phyloP scores from a whole-genome alignment of 176 grass and related monocot species.

The Rhipidocladum racemiflorum region DNA sequence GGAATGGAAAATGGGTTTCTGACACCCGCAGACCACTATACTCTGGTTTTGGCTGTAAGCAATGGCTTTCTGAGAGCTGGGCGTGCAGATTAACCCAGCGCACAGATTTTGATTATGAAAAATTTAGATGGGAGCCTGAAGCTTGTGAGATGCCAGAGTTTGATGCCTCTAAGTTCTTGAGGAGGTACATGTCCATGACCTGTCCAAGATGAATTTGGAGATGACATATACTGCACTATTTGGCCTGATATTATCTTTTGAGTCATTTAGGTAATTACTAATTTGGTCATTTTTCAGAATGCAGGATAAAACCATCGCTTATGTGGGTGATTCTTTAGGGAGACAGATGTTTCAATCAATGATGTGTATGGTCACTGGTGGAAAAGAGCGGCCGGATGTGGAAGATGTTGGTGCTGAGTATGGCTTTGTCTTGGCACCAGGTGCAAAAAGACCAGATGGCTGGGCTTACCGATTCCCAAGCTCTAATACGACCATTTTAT shows the following conservation, averaged over 20 bases:
- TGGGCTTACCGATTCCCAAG: slow-evolving; percentile 79
- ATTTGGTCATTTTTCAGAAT: slow-evolving; percentile 70
- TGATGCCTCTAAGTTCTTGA: slow-evolving; percentile 66
- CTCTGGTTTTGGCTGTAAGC: slow-evolving; percentile 79
- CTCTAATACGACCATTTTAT: slow-evolving; percentile 87
- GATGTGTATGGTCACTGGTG: slow-evolving; percentile 88
- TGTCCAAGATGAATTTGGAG: slow-evolving; percentile 30
- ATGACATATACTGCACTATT: slow-evolving; percentile 11
- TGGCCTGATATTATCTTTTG: slow-evolving; percentile 20
- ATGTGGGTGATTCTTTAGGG: slow-evolving; percentile 88
- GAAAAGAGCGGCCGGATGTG: slow-evolving; percentile 47
- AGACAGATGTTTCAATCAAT: slow-evolving; percentile 93
- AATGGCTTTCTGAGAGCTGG: slow-evolving; percentile 84
- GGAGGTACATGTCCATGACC: slow-evolving; percentile 47
- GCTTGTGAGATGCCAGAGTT: slow-evolving; percentile 68
- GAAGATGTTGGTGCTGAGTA: slow-evolving; percentile 61
- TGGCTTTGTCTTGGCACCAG: slow-evolving; percentile 48
- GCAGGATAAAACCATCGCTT: slow-evolving; percentile 88
- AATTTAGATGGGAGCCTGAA: slow-evolving; percentile 86
- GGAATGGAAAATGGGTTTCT: slow-evolving; percentile 73
- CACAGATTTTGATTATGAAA: slow-evolving; percentile 74
- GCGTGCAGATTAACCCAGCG: slow-evolving; percentile 81
- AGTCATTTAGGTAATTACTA: slow-evolving; percentile 11
- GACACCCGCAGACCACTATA: slow-evolving; percentile 66
- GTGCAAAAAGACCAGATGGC: slow-evolving; percentile 68